Evolutionary conservation across 257 asterid species (phyloP).

Genomic region (Euphrasia confusa): DNA sequence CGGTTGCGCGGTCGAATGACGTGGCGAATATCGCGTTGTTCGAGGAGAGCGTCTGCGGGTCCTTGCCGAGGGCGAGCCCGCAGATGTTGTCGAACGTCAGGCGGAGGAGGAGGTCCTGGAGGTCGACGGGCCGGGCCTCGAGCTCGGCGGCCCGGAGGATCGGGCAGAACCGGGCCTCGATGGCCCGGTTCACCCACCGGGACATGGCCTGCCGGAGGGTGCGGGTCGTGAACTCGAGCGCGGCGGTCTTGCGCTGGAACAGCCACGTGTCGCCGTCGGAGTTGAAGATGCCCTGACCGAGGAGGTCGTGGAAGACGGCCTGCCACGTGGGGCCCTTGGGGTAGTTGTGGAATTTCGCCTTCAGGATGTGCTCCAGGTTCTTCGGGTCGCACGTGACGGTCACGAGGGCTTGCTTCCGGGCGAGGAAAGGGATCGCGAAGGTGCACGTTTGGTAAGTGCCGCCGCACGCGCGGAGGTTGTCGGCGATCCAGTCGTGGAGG

Average conservation of each 20-base stretch:
- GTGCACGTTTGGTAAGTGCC: conserved; percentile 54
- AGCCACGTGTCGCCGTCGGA: conserved; percentile 62
- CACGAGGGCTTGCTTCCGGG: conserved; percentile 49
- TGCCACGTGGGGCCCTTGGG: conserved; percentile 68
- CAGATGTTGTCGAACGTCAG: conserved; percentile 52
- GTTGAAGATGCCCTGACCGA: conserved; percentile 48
- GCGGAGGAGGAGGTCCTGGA: conserved; percentile 42
- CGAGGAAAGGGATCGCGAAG: conserved; percentile 35
- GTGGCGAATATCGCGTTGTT: conserved; percentile 39
- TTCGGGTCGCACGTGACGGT: conserved; percentile 57
- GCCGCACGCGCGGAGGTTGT: conserved; percentile 42
- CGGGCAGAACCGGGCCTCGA: conserved; percentile 37
- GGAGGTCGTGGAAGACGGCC: conserved; percentile 47
- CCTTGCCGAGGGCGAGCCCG: conserved; percentile 53
- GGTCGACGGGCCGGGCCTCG: conserved; percentile 36
- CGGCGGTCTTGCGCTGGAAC: conserved; percentile 59
- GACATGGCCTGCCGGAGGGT: conserved; percentile 58
- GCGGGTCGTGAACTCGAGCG: conserved; percentile 57
- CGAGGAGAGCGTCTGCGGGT: conserved; percentile 41
- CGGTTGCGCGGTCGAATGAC: conserved; percentile 52
- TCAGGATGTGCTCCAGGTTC: conserved; percentile 49
- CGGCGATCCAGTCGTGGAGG: conserved; percentile 53
- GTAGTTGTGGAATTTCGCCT: conserved; percentile 47
- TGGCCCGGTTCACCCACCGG: conserved; percentile 55
- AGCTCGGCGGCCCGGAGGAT: conserved; percentile 35